Conservation (phyloP, 208 protist genomes). For the Tetramitus jugosus region DNA sequence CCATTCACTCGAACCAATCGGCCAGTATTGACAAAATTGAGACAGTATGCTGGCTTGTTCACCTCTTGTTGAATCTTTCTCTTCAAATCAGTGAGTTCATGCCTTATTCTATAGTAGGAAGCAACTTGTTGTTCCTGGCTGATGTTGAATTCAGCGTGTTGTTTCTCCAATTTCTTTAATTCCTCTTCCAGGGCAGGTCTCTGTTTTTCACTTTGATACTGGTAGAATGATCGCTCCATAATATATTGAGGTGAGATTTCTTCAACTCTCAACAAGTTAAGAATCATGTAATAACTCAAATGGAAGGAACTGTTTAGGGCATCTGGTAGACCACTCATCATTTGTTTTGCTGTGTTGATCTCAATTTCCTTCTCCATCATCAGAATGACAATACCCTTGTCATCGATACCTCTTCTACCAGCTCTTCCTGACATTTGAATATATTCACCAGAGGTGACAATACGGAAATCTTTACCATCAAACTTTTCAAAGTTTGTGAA, state of each 20-base stretch:
- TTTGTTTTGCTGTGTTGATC: conserved; percentile 75
- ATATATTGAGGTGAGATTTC: conserved; percentile 93
- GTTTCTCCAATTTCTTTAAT: neutral
- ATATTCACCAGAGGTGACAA: conserved; percentile 92
- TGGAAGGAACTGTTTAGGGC: conserved; percentile 90
- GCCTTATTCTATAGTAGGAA: neutral
- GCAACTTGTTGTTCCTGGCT: neutral
- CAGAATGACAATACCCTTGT: conserved; percentile 93
- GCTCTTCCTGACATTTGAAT: conserved; percentile 99
- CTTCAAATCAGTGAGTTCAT: neutral
- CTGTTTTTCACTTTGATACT: conserved; percentile 86
- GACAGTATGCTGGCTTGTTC: neutral
- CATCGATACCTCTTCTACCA: conserved; percentile 97
- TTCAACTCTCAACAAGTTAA: conserved; percentile 96
- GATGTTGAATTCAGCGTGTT: neutral
- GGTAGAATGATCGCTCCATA: conserved; percentile 91
- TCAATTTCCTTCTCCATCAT: conserved; percentile 92
- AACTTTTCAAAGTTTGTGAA: conserved; percentile 98
- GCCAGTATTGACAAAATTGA: neutral
- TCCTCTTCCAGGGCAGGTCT: conserved; percentile 59
- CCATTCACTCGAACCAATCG: neutral
- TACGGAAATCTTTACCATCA: conserved; percentile 90
- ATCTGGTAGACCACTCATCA: conserved; percentile 83
- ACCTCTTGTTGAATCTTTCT: neutral
- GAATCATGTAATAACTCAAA: conserved; percentile 97